Conservation (phyloP, 129 eudicot species). For the Smallanthus sonchifolius region DNA sequence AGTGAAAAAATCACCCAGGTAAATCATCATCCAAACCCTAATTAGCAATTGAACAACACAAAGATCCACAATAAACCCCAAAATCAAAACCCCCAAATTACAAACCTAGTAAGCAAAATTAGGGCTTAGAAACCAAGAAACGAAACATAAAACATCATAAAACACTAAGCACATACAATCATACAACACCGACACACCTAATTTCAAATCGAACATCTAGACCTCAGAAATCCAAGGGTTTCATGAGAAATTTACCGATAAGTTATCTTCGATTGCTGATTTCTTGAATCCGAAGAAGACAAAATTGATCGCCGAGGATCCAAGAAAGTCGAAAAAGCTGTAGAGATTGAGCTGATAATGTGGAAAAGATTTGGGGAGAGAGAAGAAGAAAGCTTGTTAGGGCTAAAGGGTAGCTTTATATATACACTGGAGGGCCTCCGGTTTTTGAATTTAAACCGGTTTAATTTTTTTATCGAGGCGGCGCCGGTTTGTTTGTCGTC, state of each 20-base stretch:
- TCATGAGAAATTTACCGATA: conserved; percentile 12
- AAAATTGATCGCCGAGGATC: conserved; percentile 1
- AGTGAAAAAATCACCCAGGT: background rate
- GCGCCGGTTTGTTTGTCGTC: conserved; percentile 36
- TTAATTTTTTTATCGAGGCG: conserved; percentile 21
- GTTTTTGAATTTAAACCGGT: conserved; percentile 28
- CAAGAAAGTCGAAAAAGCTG: background rate
- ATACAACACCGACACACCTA: background rate
- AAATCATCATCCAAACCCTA: background rate
- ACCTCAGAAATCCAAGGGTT: background rate
- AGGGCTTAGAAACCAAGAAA: background rate
- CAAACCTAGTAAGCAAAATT: background rate
- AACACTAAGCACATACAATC: background rate
- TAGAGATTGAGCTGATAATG: conserved; percentile 22
- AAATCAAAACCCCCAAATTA: background rate
- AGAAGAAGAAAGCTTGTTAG: conserved; percentile 14
- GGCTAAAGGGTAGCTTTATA: conserved; percentile 14
- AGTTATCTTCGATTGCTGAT: background rate
- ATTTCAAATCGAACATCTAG: background rate
- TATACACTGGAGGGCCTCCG: conserved; percentile 18
- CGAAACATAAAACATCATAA: background rate
- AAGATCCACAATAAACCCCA: conserved; percentile 20
- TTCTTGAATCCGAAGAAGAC: background rate
- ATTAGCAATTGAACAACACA: background rate
- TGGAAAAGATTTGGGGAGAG: background rate